Percentiles rank a stretch among this genome's conserved stretches.
phyloP scores from a whole-genome alignment of 2,329 filamentous ascomycete species.

The Corynespora cassiicola region DNA sequence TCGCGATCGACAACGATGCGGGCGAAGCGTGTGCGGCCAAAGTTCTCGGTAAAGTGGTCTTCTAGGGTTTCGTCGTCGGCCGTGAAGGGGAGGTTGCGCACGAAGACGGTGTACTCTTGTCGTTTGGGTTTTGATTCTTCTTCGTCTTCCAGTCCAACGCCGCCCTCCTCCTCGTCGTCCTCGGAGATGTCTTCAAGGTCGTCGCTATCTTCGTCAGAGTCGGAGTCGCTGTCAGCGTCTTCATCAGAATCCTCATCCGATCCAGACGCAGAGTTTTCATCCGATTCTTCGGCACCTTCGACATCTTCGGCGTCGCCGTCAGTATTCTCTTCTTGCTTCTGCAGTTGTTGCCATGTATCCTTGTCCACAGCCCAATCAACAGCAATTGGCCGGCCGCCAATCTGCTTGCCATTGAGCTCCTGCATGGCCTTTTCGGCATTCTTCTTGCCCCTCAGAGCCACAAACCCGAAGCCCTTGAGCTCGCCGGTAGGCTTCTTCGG shows the following conservation, averaged over 20 bases:
- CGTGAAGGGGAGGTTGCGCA: conserved; percentile 93
- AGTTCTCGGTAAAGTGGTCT: conserved; percentile 84
- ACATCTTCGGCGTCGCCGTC: conserved; percentile 48
- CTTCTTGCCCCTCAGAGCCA: conserved; percentile 84
- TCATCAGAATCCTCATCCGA: conserved; percentile 48
- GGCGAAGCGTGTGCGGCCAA: conserved; percentile 89
- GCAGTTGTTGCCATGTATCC: conserved; percentile 74
- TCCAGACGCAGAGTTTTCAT: conserved; percentile 43
- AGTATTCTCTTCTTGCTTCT: conserved; percentile 53
- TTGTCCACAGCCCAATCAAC: conserved; percentile 98
- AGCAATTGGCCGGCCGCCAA: conserved; percentile 86
- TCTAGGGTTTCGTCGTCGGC: conserved; percentile 82
- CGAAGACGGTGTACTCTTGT: conserved; percentile 82
- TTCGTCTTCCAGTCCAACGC: conserved; percentile 34
- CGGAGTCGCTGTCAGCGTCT: conserved; percentile 41
- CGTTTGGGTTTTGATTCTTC: conserved; percentile 49
- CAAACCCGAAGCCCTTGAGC: conserved; percentile 89
- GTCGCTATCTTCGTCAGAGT: conserved; percentile 47
- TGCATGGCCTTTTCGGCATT: conserved; percentile 91
- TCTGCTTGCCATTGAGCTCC: conserved; percentile 83
- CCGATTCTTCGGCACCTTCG: conserved; percentile 45
- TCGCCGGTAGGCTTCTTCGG: conserved; percentile 74
- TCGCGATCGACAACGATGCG: conserved; percentile 86
- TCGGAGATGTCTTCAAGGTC: conserved; percentile 47
- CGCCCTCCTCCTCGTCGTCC: conserved; percentile 51